Percentiles rank a stretch among this genome's conserved stretches.
These are phyloP conservation scores for Trichophaea hybrida DNA, from an alignment of 2,329 filamentous ascomycete genomes.

Conservation along the genomic window DNA sequence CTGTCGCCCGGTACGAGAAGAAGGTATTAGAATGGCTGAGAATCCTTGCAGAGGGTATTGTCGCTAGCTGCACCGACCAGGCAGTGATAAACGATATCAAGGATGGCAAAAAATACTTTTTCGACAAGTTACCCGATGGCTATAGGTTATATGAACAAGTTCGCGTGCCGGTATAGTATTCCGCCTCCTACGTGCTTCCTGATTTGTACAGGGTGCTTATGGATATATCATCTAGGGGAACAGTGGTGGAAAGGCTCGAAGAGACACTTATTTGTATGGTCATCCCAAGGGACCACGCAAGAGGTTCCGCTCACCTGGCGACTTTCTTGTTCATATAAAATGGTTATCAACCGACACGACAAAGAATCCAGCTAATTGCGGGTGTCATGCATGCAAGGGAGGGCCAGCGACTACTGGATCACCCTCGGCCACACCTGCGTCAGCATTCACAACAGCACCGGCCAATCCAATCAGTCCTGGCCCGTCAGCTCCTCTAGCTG, in stretches of 20 bases:
- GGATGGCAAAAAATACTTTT: conserved; percentile 35
- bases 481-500: not conserved
- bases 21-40: conserved; percentile 20
- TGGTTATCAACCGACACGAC: conserved; percentile 43
- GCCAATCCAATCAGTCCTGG: not conserved
- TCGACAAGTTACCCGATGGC: conserved; percentile 42
- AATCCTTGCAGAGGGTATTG: conserved; percentile 17
- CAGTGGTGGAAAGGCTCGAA: conserved; percentile 35
- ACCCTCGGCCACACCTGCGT: not conserved
- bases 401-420: not conserved
- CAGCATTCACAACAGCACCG: not conserved
- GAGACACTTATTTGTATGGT: conserved; percentile 48
- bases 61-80: conserved; percentile 10
- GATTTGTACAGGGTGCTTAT: not conserved
- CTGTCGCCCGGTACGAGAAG: conserved; percentile 13
- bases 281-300: conserved; percentile 41
- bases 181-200: not conserved
- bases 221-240: conserved; percentile 2
- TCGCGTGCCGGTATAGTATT: not conserved
- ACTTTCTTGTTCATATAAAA: conserved; percentile 46
- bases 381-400: conserved; percentile 15
- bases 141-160: conserved; percentile 44
- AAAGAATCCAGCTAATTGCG: conserved; percentile 38
- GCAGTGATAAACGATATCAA: conserved; percentile 12
- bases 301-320: conserved; percentile 43